Evolutionary conservation across 2,329 filamentous ascomycete species (phyloP).

Genomic region (Didymella pinodella): DNA sequence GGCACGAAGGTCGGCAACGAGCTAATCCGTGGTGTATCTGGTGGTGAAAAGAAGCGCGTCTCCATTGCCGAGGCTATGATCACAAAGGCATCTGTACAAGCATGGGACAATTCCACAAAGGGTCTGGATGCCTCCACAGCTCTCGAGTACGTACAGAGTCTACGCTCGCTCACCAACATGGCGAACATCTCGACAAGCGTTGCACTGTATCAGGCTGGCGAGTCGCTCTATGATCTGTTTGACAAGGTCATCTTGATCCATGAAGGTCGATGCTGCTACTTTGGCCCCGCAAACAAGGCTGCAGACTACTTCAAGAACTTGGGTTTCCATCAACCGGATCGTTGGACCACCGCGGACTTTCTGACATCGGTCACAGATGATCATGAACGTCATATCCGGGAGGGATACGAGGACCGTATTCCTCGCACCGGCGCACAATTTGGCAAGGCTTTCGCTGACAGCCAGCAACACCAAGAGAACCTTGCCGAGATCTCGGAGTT

Average conservation of each 20-base stretch:
- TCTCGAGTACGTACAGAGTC: slow-evolving; percentile 73
- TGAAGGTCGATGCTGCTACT: slow-evolving; percentile 61
- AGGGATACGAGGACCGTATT: slow-evolving; percentile 65
- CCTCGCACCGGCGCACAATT: slow-evolving; percentile 65
- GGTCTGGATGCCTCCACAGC: slow-evolving; percentile 79
- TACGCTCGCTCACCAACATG: slow-evolving; percentile 71
- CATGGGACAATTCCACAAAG: slow-evolving; percentile 69
- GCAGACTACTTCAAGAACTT: slow-evolving; percentile 71
- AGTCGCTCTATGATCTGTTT: slow-evolving; percentile 50
- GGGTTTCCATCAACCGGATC: slow-evolving; percentile 71
- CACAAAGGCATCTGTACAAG: slow-evolving; percentile 49
- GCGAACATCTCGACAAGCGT: slow-evolving; percentile 68
- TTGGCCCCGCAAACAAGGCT: slow-evolving; percentile 67
- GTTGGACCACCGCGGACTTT: slow-evolving; percentile 75
- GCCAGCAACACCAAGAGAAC: slow-evolving; percentile 49
- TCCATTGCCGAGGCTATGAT: slow-evolving; percentile 60
- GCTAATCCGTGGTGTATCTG: slow-evolving; percentile 69
- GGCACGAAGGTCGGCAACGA: slow-evolving; percentile 79
- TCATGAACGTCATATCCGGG: slow-evolving; percentile 63
- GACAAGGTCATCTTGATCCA: slow-evolving; percentile 54
- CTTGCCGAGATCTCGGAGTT: slow-evolving; percentile 53
- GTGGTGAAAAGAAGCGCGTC: slow-evolving; percentile 60
- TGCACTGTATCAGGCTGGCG: slow-evolving; percentile 73
- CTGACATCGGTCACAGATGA: slow-evolving; percentile 73
- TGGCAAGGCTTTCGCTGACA: slow-evolving; percentile 53